A percentile compares a stretch with the other conserved stretches of the same genome.
Conservation (phyloP, 148 eudicot species). For the Rhododendron griersonianum region DNA sequence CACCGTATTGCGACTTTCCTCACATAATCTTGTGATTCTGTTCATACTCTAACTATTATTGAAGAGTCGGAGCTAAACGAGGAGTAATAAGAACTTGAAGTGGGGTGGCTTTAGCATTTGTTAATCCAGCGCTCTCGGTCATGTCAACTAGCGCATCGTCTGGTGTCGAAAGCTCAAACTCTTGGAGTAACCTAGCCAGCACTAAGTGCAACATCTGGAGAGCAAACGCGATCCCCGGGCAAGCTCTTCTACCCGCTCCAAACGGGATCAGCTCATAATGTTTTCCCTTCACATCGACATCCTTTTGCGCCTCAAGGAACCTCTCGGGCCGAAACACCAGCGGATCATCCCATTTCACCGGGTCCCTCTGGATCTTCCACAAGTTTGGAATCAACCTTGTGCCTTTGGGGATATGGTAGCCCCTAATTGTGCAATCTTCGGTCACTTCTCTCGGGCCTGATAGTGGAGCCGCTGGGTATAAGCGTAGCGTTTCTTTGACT, state of each 20-base stretch:
- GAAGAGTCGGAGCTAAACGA: conserved; percentile 16
- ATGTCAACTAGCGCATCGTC: conserved; percentile 13
- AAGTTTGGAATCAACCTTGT: conserved; percentile 26
- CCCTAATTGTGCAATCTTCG: conserved; percentile 20
- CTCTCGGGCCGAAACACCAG: conserved; percentile 32
- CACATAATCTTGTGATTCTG: not conserved
- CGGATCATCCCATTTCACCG: conserved; percentile 22
- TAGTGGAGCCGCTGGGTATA: conserved; percentile 27
- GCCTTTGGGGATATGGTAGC: conserved; percentile 30
- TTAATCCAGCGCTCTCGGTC: conserved; percentile 26
- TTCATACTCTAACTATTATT: not conserved
- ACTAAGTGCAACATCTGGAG: conserved; percentile 14
- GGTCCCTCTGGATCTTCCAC: conserved; percentile 35
- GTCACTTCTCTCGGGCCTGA: conserved; percentile 12
- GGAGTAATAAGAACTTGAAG: conserved; percentile 25
- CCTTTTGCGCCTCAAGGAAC: conserved; percentile 23
- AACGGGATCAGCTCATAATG: not conserved
- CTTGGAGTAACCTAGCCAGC: conserved; percentile 5
- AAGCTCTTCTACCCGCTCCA: conserved; percentile 23
- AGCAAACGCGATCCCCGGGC: conserved; percentile 22
- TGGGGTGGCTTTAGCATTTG: conserved; percentile 24
- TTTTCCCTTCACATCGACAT: conserved; percentile 8
- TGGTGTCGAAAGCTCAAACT: conserved; percentile 10
- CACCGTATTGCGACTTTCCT: not conserved
- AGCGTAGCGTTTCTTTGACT: conserved; percentile 27